Conservation (phyloP, 2,329 filamentous ascomycete species). For the Paraphoma sp. region DNA sequence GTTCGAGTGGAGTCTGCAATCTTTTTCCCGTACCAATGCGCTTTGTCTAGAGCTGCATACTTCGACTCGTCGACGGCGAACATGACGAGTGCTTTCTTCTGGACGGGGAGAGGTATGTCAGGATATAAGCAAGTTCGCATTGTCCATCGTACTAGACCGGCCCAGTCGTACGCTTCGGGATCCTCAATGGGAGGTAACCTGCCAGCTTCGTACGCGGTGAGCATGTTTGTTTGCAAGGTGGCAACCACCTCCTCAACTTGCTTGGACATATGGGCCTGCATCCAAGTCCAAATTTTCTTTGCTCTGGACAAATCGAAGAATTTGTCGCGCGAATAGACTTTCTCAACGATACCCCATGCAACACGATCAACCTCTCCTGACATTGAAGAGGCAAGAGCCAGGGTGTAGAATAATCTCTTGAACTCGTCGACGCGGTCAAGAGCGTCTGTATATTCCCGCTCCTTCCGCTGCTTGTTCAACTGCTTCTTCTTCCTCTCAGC, state of each 20-base stretch:
- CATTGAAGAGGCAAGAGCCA: constrained; percentile 41
- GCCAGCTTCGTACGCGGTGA: constrained; percentile 69
- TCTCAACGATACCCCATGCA: constrained; percentile 53
- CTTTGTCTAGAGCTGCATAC: constrained; percentile 31
- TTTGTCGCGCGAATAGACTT: constrained; percentile 46
- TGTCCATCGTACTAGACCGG: constrained; percentile 70
- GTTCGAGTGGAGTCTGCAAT: constrained; percentile 31
- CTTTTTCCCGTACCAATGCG: constrained; percentile 33
- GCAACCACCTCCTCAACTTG: constrained; percentile 65
- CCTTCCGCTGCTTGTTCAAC: constrained; percentile 16
- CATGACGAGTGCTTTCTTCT: constrained; percentile 24
- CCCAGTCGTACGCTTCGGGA: constrained; percentile 72
- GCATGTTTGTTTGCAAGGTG: constrained; percentile 70
- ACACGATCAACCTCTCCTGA: constrained; percentile 44
- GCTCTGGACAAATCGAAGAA: constrained; percentile 41
- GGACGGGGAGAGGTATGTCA: constrained; percentile 31
- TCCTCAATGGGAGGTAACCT: constrained; percentile 68
- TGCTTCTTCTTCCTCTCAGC: constrained; percentile 18
- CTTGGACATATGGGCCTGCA: constrained; percentile 38
- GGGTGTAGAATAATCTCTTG: constrained; percentile 40
- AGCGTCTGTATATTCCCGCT: constrained; percentile 19
- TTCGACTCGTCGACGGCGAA: constrained; percentile 37
- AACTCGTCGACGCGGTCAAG: constrained; percentile 30
- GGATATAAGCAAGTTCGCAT: constrained; percentile 52
- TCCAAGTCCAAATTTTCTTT: constrained; percentile 49